These are phyloP conservation scores for Zelopaecilomyces penicillatus DNA, from an alignment of 2,329 filamentous ascomycete genomes.

Conservation along the genomic window DNA sequence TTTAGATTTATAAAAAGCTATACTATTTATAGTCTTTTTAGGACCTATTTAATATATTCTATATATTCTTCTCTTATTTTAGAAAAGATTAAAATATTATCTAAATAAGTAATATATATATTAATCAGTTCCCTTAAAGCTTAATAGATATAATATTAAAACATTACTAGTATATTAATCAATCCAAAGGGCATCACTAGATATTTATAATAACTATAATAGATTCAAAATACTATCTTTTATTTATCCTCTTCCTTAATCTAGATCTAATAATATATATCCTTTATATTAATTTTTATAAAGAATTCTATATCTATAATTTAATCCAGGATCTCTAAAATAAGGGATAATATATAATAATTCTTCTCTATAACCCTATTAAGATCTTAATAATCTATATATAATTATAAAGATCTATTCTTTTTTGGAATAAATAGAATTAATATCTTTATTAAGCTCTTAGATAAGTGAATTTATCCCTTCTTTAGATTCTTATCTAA, in stretches of 20 bases:
- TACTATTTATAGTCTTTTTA: background rate
- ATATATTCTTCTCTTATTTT: slow-evolving; percentile 1
- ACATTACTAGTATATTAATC: too few relatives aligned
- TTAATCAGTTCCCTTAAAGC: too few relatives aligned
- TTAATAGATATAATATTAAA: too few relatives aligned
- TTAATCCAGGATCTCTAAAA: slow-evolving; percentile 3
- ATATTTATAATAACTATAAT: too few relatives aligned
- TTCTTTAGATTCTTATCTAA: slow-evolving; percentile 5
- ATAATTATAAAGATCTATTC: slow-evolving; percentile 3
- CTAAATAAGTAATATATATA: slow-evolving; percentile 8
- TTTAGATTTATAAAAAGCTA: background rate
- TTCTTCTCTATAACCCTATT: slow-evolving; percentile 9
- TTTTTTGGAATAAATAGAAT: slow-evolving; percentile 9
- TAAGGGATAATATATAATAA: slow-evolving; percentile 2
- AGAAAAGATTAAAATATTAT: background rate
- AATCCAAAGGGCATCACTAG: too few relatives aligned
- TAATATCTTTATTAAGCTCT: slow-evolving; percentile 3
- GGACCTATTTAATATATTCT: background rate
- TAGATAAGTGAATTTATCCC: slow-evolving; percentile 1
- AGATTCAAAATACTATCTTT: too few relatives aligned
- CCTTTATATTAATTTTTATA: slow-evolving; percentile 5
- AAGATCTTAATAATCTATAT: slow-evolving; percentile 8
- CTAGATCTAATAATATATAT: too few relatives aligned
- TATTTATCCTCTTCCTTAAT: too few relatives aligned
- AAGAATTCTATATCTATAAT: background rate